Percentiles rank a stretch among this genome's conserved stretches.
phyloP scores from a whole-genome alignment of 208 protist genomes.

The Wallacemonas rigidus region DNA sequence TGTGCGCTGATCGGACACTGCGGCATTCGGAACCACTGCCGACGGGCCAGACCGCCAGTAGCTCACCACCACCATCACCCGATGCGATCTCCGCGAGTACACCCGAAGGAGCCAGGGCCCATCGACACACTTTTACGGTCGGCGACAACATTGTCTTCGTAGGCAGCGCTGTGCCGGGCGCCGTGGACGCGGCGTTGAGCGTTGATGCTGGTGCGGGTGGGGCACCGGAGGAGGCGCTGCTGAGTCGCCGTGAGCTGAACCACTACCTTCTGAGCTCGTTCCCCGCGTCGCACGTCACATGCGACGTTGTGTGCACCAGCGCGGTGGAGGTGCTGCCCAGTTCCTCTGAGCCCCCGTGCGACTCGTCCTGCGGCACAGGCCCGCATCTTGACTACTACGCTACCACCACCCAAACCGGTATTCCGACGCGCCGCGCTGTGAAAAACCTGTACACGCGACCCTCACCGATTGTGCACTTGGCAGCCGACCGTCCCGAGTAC shows the following conservation, averaged over 20 bases:
- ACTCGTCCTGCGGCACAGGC: constrained; percentile 7
- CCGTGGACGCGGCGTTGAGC: neutral
- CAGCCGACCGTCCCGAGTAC: neutral
- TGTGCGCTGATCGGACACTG: neutral
- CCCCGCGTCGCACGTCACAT: neutral
- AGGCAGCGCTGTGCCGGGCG: neutral
- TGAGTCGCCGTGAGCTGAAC: constrained; percentile 6
- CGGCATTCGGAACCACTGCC: neutral
- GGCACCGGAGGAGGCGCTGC: no score
- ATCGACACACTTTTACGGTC: neutral
- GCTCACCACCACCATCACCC: neutral
- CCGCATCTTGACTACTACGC: constrained; percentile 35
- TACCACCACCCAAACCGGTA: constrained; percentile 34
- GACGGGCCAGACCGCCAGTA: neutral
- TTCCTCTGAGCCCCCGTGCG: neutral
- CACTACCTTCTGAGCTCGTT: constrained; percentile 3
- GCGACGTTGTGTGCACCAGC: neutral
- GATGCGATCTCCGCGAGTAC: no score
- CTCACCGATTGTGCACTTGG: constrained; percentile 23
- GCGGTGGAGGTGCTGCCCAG: constrained; percentile 5
- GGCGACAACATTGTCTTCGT: constrained; percentile 5
- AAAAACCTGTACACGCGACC: constrained; percentile 47
- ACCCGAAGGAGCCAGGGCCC: no score
- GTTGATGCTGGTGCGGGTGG: neutral
- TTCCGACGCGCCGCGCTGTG: constrained; percentile 24